These are phyloP conservation scores for Lagenidium giganteum DNA, from an alignment of 352 stramenopile genomes.

Conservation along the genomic window DNA sequence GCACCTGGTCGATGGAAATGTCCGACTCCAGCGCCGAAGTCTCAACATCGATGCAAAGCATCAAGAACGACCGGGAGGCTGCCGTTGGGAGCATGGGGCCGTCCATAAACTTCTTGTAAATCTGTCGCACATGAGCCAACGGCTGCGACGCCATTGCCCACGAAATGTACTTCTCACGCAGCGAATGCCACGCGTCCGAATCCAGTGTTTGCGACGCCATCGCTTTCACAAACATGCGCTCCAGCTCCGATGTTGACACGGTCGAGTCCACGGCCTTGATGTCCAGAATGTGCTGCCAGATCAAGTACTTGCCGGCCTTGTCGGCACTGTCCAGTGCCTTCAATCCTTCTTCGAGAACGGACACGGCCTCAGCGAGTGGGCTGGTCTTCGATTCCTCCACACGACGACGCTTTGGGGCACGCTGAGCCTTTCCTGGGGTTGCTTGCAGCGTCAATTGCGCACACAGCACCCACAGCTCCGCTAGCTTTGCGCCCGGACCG, in stretches of 20 bases:
- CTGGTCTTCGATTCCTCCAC: conserved; percentile 26
- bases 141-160: conserved; percentile 39
- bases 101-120: conserved; percentile 70
- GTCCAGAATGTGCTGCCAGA: conserved; percentile 52
- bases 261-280: background rate
- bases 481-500: conserved; percentile 23
- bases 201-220: conserved; percentile 35
- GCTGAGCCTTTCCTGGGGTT: conserved; percentile 6
- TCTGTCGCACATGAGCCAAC: conserved; percentile 29
- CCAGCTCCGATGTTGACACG: background rate
- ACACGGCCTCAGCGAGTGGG: conserved; percentile 28
- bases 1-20: conserved; percentile 37
- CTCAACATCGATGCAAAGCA: conserved; percentile 69
- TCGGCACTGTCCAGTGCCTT: conserved; percentile 34
- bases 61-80: conserved; percentile 61
- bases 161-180: conserved; percentile 63
- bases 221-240: conserved; percentile 21
- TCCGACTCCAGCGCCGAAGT: conserved; percentile 25
- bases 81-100: conserved; percentile 56
- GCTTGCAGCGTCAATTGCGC: conserved; percentile 65
- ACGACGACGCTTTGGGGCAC: conserved; percentile 45
- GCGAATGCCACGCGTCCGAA: conserved; percentile 41
- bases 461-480: conserved; percentile 61
- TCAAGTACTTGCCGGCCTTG: conserved; percentile 32
- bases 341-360: conserved; percentile 44